These are phyloP conservation scores for Maudiozyma pseudohumilis DNA, from an alignment of 805 yeast genomes.

Conservation along the genomic window DNA sequence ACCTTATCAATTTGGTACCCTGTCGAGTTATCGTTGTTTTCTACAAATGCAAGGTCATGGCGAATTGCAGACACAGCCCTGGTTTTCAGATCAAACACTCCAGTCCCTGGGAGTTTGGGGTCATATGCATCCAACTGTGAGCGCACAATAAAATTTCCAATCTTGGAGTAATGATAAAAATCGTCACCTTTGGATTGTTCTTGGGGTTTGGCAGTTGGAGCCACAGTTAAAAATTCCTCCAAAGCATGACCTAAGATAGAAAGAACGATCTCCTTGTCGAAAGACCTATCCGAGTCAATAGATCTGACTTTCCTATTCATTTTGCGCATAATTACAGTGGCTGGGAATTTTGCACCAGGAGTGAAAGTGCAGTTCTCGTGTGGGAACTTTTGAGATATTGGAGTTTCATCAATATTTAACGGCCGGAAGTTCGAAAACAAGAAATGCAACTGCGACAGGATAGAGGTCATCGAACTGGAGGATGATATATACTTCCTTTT, in stretches of 20 bases:
- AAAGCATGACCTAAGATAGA: constrained; percentile 69
- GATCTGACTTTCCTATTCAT: constrained; percentile 42
- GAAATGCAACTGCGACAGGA: constrained; percentile 64
- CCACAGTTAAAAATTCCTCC: constrained; percentile 48
- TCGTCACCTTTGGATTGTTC: too few relatives aligned
- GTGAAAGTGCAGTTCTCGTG: constrained; percentile 31
- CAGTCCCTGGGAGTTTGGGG: constrained; percentile 71
- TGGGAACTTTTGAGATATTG: constrained; percentile 38
- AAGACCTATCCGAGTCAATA: constrained; percentile 59
- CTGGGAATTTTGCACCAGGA: constrained; percentile 40
- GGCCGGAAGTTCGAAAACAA: constrained; percentile 54
- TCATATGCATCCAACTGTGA: constrained; percentile 87
- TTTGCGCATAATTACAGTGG: constrained; percentile 46
- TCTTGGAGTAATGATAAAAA: constrained; percentile 64
- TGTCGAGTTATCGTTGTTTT: constrained; percentile 43
- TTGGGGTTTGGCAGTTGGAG: constrained; percentile 1
- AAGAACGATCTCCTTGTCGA: constrained; percentile 57
- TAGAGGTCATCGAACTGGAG: constrained; percentile 78
- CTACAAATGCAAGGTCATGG: constrained; percentile 58
- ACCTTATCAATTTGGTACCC: constrained; percentile 57
- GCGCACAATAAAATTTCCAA: constrained; percentile 65
- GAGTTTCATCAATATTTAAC: constrained; percentile 33
- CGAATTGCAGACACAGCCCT: constrained; percentile 84
- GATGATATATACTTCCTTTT: constrained; percentile 51
- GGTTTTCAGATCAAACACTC: constrained; percentile 85